Percentiles rank a stretch among this genome's conserved stretches.
Evolutionary conservation across 352 stramenopile genomes (phyloP).

Genomic region (Pythium phragmitis): DNA sequence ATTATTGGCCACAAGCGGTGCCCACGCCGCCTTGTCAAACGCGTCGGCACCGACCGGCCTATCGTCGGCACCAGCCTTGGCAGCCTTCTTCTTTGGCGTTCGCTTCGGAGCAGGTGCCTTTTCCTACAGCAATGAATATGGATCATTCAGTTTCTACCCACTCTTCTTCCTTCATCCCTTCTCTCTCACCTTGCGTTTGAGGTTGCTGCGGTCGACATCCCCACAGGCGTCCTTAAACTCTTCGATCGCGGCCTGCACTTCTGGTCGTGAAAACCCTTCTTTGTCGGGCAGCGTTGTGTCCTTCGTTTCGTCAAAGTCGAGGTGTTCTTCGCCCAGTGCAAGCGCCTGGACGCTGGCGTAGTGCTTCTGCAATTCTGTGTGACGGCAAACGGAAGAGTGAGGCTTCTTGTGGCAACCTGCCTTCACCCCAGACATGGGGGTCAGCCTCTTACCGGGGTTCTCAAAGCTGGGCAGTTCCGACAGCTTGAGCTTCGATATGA

Average conservation of each 20-base stretch:
- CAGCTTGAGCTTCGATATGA: conserved; percentile 76
- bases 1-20: conserved; percentile 39
- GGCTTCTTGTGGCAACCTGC: neutral
- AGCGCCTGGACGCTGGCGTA: conserved; percentile 80
- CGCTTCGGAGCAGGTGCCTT: conserved; percentile 13
- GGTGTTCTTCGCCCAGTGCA: conserved; percentile 63
- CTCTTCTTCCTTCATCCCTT: neutral
- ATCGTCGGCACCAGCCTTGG: conserved; percentile 13
- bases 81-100: conserved; percentile 46
- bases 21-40: conserved; percentile 55
- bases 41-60: conserved; percentile 33
- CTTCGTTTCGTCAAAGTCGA: conserved; percentile 52
- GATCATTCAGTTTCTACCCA: neutral
- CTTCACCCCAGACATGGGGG: neutral
- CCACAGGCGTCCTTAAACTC: conserved; percentile 24
- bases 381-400: too few relatives aligned
- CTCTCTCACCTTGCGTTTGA: conserved; percentile 27
- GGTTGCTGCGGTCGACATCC: conserved; percentile 16
- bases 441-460: conserved; percentile 56
- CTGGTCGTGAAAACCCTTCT: conserved; percentile 61
- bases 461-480: conserved; percentile 75
- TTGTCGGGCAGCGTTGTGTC: conserved; percentile 74
- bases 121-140: neutral
- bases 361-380: conserved; percentile 80
- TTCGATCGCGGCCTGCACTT: conserved; percentile 44